Conservation (phyloP, 352 stramenopile genomes). For the Globisporangium splendens region DNA sequence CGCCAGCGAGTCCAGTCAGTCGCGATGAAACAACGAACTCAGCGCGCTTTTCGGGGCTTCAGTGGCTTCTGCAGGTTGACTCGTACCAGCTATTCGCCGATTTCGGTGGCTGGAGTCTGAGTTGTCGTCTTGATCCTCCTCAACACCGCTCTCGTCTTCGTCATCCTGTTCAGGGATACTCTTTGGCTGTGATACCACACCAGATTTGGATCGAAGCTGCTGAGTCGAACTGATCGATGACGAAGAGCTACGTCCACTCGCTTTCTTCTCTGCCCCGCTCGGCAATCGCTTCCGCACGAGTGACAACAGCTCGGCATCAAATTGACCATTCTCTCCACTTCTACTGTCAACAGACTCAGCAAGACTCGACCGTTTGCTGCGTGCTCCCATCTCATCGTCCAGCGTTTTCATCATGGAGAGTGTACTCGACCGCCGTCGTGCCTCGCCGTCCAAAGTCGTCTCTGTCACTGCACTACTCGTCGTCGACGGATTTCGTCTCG, state of each 20-base stretch:
- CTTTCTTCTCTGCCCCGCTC: conserved; percentile 1
- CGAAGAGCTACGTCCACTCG: conserved; percentile 3
- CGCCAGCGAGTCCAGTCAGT: conserved; percentile 20
- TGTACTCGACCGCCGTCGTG: conserved; percentile 34
- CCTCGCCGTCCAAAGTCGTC: conserved; percentile 4
- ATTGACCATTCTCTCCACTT: conserved; percentile 13
- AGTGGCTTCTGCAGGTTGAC: neutral
- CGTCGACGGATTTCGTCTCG: conserved; percentile 14
- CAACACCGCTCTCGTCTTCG: conserved; percentile 10
- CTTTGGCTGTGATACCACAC: conserved; percentile 7
- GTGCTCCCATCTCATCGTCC: conserved; percentile 11
- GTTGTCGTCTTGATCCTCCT: conserved; percentile 1
- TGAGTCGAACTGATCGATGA: neutral
- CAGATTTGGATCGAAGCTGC: conserved; percentile 6
- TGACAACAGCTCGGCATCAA: conserved; percentile 54
- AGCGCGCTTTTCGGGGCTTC: conserved; percentile 15
- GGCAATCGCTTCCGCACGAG: conserved; percentile 38
- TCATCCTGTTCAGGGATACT: conserved; percentile 36
- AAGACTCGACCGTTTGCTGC: conserved; percentile 16
- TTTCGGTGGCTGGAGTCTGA: neutral
- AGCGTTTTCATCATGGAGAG: conserved; percentile 66
- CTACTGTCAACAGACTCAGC: conserved; percentile 19
- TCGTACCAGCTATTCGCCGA: neutral
- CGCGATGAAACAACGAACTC: conserved; percentile 30
- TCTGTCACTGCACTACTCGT: conserved; percentile 14